Conservation (phyloP, 768 basidiomycete genomes). For the Cystofilobasidium capitatum region DNA sequence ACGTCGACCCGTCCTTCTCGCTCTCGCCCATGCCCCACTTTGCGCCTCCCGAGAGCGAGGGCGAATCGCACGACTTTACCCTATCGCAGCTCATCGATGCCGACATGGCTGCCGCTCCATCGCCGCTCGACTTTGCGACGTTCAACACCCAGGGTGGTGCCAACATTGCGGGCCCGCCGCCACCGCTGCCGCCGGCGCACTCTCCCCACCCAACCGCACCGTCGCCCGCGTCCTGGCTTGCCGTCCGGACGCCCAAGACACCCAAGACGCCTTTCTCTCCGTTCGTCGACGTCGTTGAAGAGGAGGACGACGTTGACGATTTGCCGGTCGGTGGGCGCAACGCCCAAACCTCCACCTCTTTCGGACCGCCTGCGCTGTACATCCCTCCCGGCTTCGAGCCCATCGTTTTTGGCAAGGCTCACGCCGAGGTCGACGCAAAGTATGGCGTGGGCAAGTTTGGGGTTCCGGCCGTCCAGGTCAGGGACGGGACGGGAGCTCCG, state of each 20-base stretch:
- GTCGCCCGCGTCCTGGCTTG: conserved; percentile 13
- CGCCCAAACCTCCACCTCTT: background rate
- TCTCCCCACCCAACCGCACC: background rate
- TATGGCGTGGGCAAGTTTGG: conserved; percentile 66
- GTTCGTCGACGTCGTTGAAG: conserved; percentile 24
- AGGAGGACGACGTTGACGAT: background rate
- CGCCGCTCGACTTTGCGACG: background rate
- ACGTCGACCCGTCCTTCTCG: conserved; percentile 6
- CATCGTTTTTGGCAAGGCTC: conserved; percentile 60
- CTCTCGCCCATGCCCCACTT: conserved; percentile 15
- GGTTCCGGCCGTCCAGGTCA: conserved; percentile 43
- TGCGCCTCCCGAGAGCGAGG: background rate
- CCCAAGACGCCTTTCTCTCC: conserved; percentile 21
- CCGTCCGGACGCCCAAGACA: conserved; percentile 9
- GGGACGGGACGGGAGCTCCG: background rate
- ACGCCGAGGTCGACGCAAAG: conserved; percentile 60
- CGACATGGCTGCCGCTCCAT: conserved; percentile 3
- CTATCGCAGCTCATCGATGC: background rate
- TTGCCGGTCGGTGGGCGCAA: background rate
- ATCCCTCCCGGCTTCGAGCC: conserved; percentile 51
- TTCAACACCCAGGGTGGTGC: background rate
- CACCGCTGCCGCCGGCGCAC: too few relatives aligned
- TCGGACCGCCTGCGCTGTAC: background rate
- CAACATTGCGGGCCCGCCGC: background rate
- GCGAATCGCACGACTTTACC: background rate